These are phyloP conservation scores for Pseudogymnoascus destructans DNA, from an alignment of 2,329 filamentous ascomycete genomes.

Conservation along the genomic window DNA sequence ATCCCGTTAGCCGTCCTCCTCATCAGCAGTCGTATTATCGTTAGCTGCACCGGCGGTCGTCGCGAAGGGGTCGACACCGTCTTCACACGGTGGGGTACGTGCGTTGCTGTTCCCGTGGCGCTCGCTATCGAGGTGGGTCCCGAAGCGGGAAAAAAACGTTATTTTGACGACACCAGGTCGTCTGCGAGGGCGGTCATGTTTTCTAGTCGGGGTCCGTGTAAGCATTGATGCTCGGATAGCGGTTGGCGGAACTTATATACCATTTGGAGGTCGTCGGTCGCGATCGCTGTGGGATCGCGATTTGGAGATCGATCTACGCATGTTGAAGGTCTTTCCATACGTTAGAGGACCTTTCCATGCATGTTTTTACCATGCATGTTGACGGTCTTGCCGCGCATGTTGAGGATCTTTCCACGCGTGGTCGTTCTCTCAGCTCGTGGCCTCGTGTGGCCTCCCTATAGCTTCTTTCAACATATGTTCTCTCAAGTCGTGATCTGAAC, in stretches of 20 bases:
- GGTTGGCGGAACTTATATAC: not conserved
- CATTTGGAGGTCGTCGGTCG: not conserved
- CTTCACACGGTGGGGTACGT: constrained; percentile 3
- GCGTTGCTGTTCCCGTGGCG: not conserved
- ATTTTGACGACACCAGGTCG: not conserved
- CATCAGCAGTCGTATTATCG: not conserved
- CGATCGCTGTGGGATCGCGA: not conserved
- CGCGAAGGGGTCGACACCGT: constrained; percentile 4
- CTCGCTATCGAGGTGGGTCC: not conserved
- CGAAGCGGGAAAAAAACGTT: not conserved
- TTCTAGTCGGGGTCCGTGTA: not conserved
- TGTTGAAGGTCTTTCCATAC: not conserved
- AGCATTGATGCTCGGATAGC: not conserved
- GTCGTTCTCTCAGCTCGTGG: not conserved
- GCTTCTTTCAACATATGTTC: not conserved
- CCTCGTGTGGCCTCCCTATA: not conserved
- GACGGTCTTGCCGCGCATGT: not conserved
- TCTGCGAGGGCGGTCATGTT: not conserved
- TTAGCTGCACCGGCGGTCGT: not conserved
- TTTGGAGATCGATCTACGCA: not conserved
- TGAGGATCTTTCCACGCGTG: not conserved
- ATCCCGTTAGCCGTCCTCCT: not conserved
- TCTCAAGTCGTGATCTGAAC: not conserved
- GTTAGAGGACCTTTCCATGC: not conserved
- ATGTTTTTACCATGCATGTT: not conserved